phyloP scores from a whole-genome alignment of 129 eudicot species.

The Smallanthus sonchifolius region DNA sequence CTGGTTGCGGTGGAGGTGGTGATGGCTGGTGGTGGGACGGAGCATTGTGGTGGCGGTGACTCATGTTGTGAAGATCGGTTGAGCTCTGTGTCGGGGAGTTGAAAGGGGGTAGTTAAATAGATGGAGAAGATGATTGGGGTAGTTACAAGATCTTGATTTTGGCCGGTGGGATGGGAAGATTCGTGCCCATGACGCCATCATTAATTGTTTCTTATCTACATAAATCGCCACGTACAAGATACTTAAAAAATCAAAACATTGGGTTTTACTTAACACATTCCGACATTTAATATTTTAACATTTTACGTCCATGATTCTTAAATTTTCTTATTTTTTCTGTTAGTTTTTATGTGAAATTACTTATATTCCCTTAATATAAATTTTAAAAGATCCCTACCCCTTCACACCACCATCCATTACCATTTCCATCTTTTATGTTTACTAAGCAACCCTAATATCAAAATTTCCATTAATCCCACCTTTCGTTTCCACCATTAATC shows the following conservation, averaged over 20 bases:
- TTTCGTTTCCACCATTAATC: slow-evolving; percentile 21
- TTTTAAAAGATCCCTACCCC: too few relatives aligned
- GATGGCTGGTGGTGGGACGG: slow-evolving; percentile 15
- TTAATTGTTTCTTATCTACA: background rate
- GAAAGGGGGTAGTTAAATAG: slow-evolving; percentile 6
- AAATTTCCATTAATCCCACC: background rate
- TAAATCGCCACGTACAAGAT: background rate
- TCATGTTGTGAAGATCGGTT: slow-evolving; percentile 6
- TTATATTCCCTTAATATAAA: too few relatives aligned
- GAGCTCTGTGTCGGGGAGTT: background rate
- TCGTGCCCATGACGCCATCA: background rate
- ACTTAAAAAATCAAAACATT: background rate
- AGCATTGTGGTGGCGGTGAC: slow-evolving; percentile 12
- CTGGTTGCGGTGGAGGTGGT: slow-evolving; percentile 13
- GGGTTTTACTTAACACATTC: too few relatives aligned
- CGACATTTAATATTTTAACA: too few relatives aligned
- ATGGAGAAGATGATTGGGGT: background rate
- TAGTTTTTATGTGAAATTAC: too few relatives aligned
- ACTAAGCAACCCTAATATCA: too few relatives aligned
- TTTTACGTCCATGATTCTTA: too few relatives aligned
- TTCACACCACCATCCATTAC: too few relatives aligned
- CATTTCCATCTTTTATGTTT: too few relatives aligned
- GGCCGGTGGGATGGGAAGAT: slow-evolving; percentile 17
- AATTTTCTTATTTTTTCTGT: too few relatives aligned
- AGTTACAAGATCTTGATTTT: slow-evolving; percentile 15